Evolutionary conservation across 2,329 filamentous ascomycete genomes (phyloP).

Genomic region (Arthrobotrys musiformis): DNA sequence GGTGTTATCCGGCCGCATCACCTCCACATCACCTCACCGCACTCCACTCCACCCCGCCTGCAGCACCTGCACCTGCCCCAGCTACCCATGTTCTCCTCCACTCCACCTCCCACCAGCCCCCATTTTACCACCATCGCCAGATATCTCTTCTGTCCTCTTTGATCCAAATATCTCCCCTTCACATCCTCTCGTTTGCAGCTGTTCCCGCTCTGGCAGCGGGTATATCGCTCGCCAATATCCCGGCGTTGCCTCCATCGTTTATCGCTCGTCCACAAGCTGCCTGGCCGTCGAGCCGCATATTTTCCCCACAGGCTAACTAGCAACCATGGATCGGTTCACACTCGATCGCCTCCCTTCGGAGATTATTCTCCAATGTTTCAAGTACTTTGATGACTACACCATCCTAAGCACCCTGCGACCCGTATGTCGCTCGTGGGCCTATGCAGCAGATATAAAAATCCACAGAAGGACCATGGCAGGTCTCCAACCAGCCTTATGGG

Average conservation of each 20-base stretch:
- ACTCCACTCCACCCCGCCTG: constrained; percentile 7
- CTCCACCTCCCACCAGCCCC: constrained; percentile 10
- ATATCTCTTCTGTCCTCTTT: not conserved
- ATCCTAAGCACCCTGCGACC: constrained; percentile 30
- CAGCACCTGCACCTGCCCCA: too few relatives aligned
- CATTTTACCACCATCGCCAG: not conserved
- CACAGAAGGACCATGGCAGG: constrained; percentile 14
- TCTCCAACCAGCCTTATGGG: constrained; percentile 38
- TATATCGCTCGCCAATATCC: not conserved
- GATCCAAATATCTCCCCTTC: not conserved
- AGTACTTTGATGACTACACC: constrained; percentile 38
- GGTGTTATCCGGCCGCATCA: constrained; percentile 14
- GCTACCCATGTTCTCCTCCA: too few relatives aligned
- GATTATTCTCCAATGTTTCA: constrained; percentile 45
- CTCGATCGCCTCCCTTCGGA: constrained; percentile 40
- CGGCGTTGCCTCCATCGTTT: not conserved
- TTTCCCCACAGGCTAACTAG: too few relatives aligned
- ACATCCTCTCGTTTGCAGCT: not conserved
- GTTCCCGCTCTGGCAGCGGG: not conserved
- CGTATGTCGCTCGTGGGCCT: constrained; percentile 40
- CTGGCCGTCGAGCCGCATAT: not conserved
- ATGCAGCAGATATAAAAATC: constrained; percentile 22
- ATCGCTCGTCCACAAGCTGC: not conserved
- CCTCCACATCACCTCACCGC: constrained; percentile 22
- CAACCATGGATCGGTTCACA: not conserved